Base-by-base conservation (phyloP, 768 basidiomycete genomes). In the Astraeus odoratus region DNA sequence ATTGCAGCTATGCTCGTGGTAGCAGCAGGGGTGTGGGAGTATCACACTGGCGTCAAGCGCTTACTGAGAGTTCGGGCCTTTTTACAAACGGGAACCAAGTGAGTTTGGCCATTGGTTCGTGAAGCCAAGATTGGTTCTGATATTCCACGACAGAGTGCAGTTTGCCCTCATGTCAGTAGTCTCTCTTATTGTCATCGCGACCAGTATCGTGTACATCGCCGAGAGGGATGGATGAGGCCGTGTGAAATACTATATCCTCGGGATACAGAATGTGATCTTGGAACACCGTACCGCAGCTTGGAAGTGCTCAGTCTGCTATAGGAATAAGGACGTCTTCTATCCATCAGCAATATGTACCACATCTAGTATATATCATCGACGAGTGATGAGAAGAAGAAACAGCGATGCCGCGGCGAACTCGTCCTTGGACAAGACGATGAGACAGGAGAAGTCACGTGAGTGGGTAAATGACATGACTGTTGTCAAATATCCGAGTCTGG, bases 1-100 rank as follows among this genome's bases (percentile, higher is more conserved):
- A 57, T 61, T 12, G 76, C 79, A 4, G 74, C 82, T 8, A 46
- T 84, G 13, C 66, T 68, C 10, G 72, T 75, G 15, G 69, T 86
- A 18, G 63, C 57, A 8, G 81, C 75, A 1, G 84, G 82, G 0
- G 50, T 69, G 29, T 86, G 78, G 79, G 83, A 84, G 62, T 88
- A 83, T 49, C 73, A 75, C 47, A 69, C 65, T 39, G 78, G 78
- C 1, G 77, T 71, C 36, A 62, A 68, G 54, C 81, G 82, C 56
- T 59, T 86, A 49, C 66, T 73, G 45, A 67, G 70, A 45, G 69
- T 75, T 64, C 72, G 75, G 49, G 80, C 81, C 1, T 85, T 86
- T 57, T 58, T 85, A 30, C n/a, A n/a, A n/a, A 66, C 63, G 24
- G 75, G 72, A 13, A 69, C 75, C 22, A 81, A 77, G 85, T 72